Percentiles rank a stretch among this genome's conserved stretches.
Evolutionary conservation across 1,284 basidiomycete species (phyloP).

Genomic region (Sutorius eximius): DNA sequence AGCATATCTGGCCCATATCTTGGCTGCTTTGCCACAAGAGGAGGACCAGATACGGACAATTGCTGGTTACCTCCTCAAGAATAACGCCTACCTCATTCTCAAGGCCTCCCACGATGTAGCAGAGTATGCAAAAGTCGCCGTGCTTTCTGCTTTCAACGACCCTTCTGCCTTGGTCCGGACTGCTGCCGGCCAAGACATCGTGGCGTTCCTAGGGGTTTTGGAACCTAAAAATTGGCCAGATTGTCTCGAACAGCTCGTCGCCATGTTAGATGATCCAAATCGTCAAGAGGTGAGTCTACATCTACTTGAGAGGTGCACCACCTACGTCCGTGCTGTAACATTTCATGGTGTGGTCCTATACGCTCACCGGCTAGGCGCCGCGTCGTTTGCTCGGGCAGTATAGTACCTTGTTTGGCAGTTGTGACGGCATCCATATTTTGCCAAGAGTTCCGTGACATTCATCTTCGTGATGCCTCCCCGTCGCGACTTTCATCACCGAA

Average conservation of each 20-base stretch:
- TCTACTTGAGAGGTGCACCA: not conserved
- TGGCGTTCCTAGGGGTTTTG: slow-evolving; percentile 80
- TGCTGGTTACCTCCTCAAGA: slow-evolving; percentile 97
- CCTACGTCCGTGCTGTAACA: not conserved
- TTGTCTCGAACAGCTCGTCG: slow-evolving; percentile 81
- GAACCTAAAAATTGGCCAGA: slow-evolving; percentile 93
- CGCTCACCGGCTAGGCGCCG: not conserved
- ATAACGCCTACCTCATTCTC: slow-evolving; percentile 78
- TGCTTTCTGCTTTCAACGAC: slow-evolving; percentile 82
- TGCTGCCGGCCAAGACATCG: slow-evolving; percentile 89
- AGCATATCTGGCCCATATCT: slow-evolving; percentile 94
- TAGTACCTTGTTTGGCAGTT: slow-evolving; percentile 5
- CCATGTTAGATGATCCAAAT: slow-evolving; percentile 74
- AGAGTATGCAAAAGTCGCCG: slow-evolving; percentile 79
- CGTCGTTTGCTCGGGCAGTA: slow-evolving; percentile 11
- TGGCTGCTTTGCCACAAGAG: slow-evolving; percentile 78
- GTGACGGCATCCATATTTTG: not conserved
- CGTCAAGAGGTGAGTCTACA: slow-evolving; percentile 76
- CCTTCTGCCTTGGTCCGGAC: slow-evolving; percentile 83
- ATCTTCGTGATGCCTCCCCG: not conserved
- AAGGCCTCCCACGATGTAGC: slow-evolving; percentile 66
- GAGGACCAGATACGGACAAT: slow-evolving; percentile 91
- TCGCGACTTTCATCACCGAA: slow-evolving; percentile 2
- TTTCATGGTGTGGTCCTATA: slow-evolving; percentile 2
- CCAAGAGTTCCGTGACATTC: slow-evolving; percentile 8